These are phyloP conservation scores for Daphne laureola DNA, from an alignment of 441 rosid species.

Conservation along the genomic window DNA sequence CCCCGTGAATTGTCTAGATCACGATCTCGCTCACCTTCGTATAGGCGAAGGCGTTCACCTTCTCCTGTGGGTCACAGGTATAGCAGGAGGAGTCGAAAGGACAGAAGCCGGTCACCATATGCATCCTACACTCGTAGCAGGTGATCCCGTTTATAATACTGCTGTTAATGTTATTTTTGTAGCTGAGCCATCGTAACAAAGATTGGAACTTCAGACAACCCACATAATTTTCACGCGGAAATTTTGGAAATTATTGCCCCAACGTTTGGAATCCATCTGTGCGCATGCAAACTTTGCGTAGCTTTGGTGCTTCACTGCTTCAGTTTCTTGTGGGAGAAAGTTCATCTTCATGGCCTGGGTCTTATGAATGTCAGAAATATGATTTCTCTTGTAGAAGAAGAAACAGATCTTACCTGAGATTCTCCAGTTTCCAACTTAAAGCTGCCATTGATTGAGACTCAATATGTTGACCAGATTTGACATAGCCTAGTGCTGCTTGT, in stretches of 20 bases:
- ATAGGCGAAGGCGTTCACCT: conserved; percentile 65
- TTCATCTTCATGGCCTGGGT: neutral
- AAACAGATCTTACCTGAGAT: neutral
- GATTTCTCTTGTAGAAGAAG: conserved; percentile 1
- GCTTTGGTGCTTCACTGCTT: conserved; percentile 9
- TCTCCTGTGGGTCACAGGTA: conserved; percentile 59
- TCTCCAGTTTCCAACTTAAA: conserved; percentile 8
- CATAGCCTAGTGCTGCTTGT: too few species aligned
- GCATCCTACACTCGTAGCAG: conserved; percentile 73
- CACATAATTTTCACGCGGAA: conserved; percentile 18
- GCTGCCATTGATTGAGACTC: conserved; percentile 11
- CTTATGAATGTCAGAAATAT: conserved; percentile 5
- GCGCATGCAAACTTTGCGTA: conserved; percentile 16
- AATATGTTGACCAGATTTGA: conserved; percentile 4
- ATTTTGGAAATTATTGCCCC: conserved; percentile 21
- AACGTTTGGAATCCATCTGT: conserved; percentile 26
- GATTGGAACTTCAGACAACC: conserved; percentile 20
- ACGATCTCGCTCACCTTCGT: conserved; percentile 62
- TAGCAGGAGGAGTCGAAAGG: conserved; percentile 74
- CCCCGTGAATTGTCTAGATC: conserved; percentile 74
- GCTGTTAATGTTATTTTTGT: conserved; percentile 20
- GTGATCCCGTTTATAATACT: conserved; percentile 59
- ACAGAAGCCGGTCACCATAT: conserved; percentile 76
- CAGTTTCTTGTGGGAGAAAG: neutral
- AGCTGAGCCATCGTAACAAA: conserved; percentile 28